These are phyloP conservation scores for Exophiala sideris DNA, from an alignment of 2,329 filamentous ascomycete genomes.

Conservation along the genomic window DNA sequence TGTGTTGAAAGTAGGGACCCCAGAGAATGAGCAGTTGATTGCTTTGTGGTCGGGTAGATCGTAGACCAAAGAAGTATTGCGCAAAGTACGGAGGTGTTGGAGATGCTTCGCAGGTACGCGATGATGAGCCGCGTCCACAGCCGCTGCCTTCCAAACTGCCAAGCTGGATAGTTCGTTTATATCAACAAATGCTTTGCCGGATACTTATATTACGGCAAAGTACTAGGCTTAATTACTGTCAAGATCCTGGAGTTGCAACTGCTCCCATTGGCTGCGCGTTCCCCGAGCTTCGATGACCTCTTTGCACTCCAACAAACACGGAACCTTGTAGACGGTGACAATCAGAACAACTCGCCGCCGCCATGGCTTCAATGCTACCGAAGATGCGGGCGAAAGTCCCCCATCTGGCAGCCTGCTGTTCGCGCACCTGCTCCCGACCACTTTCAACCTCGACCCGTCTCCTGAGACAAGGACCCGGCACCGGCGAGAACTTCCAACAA, in stretches of 20 bases:
- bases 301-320: background rate
- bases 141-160: conserved; percentile 13
- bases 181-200: background rate
- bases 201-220: background rate
- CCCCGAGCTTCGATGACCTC: conserved; percentile 14
- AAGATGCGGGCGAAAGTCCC: conserved; percentile 11
- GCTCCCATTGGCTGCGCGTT: conserved; percentile 12
- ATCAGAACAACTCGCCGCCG: background rate
- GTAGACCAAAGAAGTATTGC: too few relatives aligned
- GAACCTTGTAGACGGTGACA: background rate
- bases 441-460: conserved; percentile 37
- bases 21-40: too few relatives aligned
- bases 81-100: too few relatives aligned
- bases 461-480: conserved; percentile 23
- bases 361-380: conserved; percentile 20
- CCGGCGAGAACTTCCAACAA: conserved; percentile 40
- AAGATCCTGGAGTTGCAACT: conserved; percentile 1
- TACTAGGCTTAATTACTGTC: background rate
- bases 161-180: conserved; percentile 4
- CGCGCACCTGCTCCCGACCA: conserved; percentile 57
- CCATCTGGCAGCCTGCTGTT: conserved; percentile 56
- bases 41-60: too few relatives aligned
- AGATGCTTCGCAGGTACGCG: too few relatives aligned
- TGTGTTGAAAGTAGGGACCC: too few relatives aligned
- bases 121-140: conserved; percentile 7